Evolutionary conservation across 129 eudicot genomes (phyloP).

Genomic region (Mikania micrantha): DNA sequence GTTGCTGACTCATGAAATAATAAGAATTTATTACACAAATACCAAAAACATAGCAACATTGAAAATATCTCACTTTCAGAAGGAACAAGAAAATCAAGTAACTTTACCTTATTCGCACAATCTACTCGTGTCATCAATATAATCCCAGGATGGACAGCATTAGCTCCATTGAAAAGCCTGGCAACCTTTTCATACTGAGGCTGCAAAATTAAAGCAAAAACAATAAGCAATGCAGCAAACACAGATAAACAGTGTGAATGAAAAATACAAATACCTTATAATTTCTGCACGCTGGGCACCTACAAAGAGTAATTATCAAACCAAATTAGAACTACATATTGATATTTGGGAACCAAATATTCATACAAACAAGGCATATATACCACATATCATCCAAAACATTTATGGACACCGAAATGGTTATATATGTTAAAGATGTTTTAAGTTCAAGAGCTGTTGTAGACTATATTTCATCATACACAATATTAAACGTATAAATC

Average conservation of each 20-base stretch:
- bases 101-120: conserved; percentile 78
- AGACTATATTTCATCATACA: not conserved
- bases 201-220: conserved; percentile 33
- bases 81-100: conserved; percentile 5
- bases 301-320: conserved; percentile 31
- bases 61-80: not conserved
- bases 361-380: not conserved
- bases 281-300: conserved; percentile 99
- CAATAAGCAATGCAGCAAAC: conserved; percentile 2
- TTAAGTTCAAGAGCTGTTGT: not conserved
- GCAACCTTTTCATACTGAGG: conserved; percentile 97
- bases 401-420: not conserved
- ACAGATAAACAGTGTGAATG: not conserved
- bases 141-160: conserved; percentile 83
- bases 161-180: conserved; percentile 75
- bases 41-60: not conserved
- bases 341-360: not conserved
- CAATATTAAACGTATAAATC: not conserved
- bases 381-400: not conserved
- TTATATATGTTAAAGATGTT: not conserved
- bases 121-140: conserved; percentile 86
- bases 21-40: not conserved
- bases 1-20: conserved; percentile 30
- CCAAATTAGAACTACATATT: conserved; percentile 15
- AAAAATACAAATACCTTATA: conserved; percentile 56